Conservation (phyloP, 225 moss, liverwort and hornwort species). For the Polytrichum formosum region DNA sequence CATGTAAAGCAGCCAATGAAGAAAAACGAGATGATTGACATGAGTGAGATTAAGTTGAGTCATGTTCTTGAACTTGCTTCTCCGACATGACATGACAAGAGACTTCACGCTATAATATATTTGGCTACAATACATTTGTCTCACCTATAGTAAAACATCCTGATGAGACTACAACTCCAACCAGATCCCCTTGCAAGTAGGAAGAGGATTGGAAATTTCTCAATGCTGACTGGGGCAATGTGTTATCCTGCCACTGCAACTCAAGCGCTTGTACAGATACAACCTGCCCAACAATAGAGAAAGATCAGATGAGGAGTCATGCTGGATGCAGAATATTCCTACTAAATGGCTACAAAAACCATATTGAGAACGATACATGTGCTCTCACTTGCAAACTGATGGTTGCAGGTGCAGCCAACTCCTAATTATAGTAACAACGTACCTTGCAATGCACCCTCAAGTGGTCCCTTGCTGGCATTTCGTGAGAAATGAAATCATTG, state of each 20-base stretch:
- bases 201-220: not conserved
- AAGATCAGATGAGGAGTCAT: too few relatives aligned
- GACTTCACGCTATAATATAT: too few relatives aligned
- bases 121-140: not conserved
- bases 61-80: too few relatives aligned
- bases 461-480: constrained; percentile 18
- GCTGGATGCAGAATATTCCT: too few relatives aligned
- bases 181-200: constrained; percentile 13
- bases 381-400: too few relatives aligned
- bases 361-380: too few relatives aligned
- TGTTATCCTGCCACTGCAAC: constrained; percentile 42
- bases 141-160: constrained; percentile 49
- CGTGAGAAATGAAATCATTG: constrained; percentile 25
- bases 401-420: not conserved
- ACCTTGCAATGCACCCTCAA: constrained; percentile 49
- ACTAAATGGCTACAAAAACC: too few relatives aligned
- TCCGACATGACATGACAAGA: too few relatives aligned
- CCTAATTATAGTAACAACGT: not conserved
- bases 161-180: constrained; percentile 22
- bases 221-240: not conserved
- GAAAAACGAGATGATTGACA: too few relatives aligned
- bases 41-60: not conserved
- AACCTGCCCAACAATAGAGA: constrained; percentile 31
- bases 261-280: constrained; percentile 57
- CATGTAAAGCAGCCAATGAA: too few relatives aligned